These are phyloP conservation scores for Quambalaria eucalypti DNA, from an alignment of 1,284 basidiomycete species.

Conservation along the genomic window DNA sequence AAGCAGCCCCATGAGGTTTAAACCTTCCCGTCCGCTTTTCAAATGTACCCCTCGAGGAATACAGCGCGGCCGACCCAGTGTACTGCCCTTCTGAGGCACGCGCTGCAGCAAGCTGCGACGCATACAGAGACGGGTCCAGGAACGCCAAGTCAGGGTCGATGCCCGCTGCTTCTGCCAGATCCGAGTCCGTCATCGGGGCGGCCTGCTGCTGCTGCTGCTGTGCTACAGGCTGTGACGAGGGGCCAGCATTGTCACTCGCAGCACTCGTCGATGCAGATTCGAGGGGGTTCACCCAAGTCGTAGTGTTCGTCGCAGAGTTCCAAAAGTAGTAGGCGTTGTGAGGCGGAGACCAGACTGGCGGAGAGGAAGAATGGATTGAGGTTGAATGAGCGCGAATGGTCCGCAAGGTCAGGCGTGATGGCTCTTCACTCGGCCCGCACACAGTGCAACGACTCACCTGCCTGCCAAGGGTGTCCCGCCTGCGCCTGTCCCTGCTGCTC, in stretches of 20 bases:
- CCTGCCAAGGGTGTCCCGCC: slow-evolving; percentile 7
- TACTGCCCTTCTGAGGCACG: too few relatives aligned
- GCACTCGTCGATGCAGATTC: background rate
- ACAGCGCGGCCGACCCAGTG: background rate
- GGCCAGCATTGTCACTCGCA: background rate
- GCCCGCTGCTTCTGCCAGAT: background rate
- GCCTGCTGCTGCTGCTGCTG: background rate
- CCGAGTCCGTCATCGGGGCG: slow-evolving; percentile 1
- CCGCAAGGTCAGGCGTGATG: background rate
- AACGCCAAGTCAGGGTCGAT: slow-evolving; percentile 11
- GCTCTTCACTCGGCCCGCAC: background rate
- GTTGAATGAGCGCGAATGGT: background rate
- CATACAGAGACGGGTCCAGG: slow-evolving; percentile 7
- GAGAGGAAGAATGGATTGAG: background rate
- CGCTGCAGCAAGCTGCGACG: slow-evolving; percentile 1
- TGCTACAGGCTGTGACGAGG: background rate
- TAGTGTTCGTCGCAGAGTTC: slow-evolving; percentile 8
- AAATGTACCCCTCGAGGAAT: background rate
- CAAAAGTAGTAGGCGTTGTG: slow-evolving; percentile 9
- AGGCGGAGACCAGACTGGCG: slow-evolving; percentile 5
- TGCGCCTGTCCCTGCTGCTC: too few relatives aligned
- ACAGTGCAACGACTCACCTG: slow-evolving; percentile 3
- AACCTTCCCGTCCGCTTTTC: background rate
- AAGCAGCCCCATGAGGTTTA: too few relatives aligned
- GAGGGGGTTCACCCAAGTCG: slow-evolving; percentile 11